phyloP scores from a whole-genome alignment of 2,329 filamentous ascomycete genomes.

The Chaetomiaceae sp. region DNA sequence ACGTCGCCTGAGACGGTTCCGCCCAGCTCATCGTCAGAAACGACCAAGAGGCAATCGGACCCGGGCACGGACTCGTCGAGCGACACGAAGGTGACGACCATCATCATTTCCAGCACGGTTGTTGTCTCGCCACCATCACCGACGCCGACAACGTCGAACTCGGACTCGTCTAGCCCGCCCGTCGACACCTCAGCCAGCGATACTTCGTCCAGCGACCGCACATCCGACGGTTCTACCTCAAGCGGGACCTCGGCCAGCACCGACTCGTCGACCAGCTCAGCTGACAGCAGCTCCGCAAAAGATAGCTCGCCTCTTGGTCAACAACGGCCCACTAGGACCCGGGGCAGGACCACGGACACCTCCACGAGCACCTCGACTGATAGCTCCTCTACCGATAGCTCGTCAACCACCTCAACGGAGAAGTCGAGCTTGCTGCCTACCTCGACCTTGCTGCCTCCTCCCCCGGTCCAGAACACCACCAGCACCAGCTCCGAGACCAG shows the following conservation, averaged over 20 bases:
- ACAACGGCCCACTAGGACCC: too few relatives aligned
- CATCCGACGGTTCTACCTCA: conserved; percentile 1
- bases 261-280: neutral
- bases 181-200: neutral
- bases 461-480: neutral
- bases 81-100: too few relatives aligned
- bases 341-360: too few relatives aligned
- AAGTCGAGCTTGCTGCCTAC: neutral
- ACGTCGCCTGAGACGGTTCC: conserved; percentile 23
- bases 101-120: too few relatives aligned
- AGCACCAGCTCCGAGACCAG: neutral
- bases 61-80: neutral
- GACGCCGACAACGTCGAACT: neutral
- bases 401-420: neutral
- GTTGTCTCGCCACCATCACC: neutral
- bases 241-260: neutral
- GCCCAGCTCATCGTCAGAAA: conserved; percentile 7
- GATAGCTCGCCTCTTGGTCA: neutral
- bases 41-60: conserved; percentile 3
- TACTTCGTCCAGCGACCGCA: neutral
- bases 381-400: neutral
- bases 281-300: neutral
- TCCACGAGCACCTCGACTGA: neutral
- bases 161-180: neutral
- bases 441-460: neutral